A percentile compares a stretch with the other conserved stretches of the same genome.
Conservation (phyloP, 257 asterid species). For the Haberlea rhodopensis region DNA sequence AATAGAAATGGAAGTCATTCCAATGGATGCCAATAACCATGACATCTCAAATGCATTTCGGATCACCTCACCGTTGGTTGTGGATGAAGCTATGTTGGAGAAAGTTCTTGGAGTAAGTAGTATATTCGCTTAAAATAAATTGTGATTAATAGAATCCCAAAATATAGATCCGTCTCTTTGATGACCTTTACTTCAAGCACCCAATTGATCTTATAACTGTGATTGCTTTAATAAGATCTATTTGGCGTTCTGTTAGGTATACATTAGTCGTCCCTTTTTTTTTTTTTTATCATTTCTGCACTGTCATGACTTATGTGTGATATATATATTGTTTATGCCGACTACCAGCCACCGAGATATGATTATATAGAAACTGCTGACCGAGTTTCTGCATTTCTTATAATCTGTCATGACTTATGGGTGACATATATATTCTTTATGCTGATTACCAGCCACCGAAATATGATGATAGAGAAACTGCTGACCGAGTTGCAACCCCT, state of each 20-base stretch:
- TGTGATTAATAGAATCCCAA: neutral
- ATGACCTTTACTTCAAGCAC: too few species aligned
- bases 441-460: conserved; percentile 70
- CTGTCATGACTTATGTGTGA: conserved; percentile 12
- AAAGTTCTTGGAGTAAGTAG: conserved; percentile 94
- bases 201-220: conserved; percentile 14
- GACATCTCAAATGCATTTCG: conserved; percentile 73
- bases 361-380: conserved; percentile 90
- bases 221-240: conserved; percentile 23
- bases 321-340: conserved; percentile 24
- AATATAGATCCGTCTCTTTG: too few species aligned
- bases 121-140: conserved; percentile 10
- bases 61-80: conserved; percentile 60
- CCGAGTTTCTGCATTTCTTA: conserved; percentile 33
- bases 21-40: conserved; percentile 76
- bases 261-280: conserved; percentile 11
- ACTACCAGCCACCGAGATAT: conserved; percentile 78
- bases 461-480: conserved; percentile 85
- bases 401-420: conserved; percentile 1
- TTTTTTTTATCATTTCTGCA: conserved; percentile 20
- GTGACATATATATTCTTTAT: conserved; percentile 24
- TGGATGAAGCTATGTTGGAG: conserved; percentile 94
- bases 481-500: conserved; percentile 84
- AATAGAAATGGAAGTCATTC: conserved; percentile 97
- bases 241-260: conserved; percentile 23